Evolutionary conservation across 2,329 filamentous ascomycete genomes (phyloP).

Genomic region (Aspergillus amoenus): DNA sequence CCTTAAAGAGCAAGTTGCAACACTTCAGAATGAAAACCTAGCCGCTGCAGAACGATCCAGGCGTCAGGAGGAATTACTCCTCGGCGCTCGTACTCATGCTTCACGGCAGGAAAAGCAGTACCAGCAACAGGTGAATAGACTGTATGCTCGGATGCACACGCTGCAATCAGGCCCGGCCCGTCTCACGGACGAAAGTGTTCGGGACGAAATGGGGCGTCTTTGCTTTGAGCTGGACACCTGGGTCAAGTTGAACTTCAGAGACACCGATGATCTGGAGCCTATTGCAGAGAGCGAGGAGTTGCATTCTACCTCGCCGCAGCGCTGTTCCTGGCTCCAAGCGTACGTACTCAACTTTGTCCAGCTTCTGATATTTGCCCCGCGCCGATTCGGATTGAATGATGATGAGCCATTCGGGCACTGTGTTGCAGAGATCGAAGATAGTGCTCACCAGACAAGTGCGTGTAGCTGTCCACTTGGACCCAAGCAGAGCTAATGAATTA

Average conservation of each 20-base stretch:
- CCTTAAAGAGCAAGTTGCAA: background rate
- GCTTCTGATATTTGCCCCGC: background rate
- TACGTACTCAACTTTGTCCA: background rate
- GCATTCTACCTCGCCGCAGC: background rate
- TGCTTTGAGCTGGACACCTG: slow-evolving; percentile 5
- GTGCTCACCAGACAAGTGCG: background rate
- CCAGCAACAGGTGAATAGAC: background rate
- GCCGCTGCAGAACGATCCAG: background rate
- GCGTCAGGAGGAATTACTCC: background rate
- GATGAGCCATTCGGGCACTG: background rate
- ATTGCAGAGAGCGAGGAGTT: background rate
- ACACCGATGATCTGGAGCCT: background rate
- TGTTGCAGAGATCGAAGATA: background rate
- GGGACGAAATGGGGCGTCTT: background rate
- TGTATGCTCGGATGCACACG: background rate
- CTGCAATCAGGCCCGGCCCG: background rate
- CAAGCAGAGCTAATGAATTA: no score
- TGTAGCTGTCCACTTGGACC: no score
- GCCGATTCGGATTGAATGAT: background rate
- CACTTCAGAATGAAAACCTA: background rate
- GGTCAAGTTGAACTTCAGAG: slow-evolving; percentile 4
- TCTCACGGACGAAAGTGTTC: background rate
- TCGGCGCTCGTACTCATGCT: background rate
- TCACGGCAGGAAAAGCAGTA: background rate
- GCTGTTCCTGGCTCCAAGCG: slow-evolving; percentile 1